Evolutionary conservation across 257 asterid species (phyloP), one percentile per base, ranked within the genome.

Genomic region (Solanum rostratum): DNA sequence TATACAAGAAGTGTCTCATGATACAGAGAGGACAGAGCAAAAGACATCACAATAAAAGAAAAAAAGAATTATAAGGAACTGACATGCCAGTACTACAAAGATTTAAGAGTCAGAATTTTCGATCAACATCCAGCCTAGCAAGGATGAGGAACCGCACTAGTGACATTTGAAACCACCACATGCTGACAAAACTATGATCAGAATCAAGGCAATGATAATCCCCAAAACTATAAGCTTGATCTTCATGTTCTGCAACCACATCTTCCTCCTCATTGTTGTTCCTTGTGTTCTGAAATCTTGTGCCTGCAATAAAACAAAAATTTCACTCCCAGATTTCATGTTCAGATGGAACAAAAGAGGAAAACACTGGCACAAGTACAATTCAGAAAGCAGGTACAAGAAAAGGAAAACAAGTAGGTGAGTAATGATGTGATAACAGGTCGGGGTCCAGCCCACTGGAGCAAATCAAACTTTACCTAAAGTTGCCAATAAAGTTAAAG

Each of bases 211-310:
- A 41, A 93, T 84, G 80, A 95, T 92, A 52, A 95, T 95, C 68
- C 89, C 99, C 59, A 95, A 95, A 84, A 95, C 98, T 81, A 95
- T 95, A 76, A 95, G 95, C 94, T 95, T 95, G 89, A 94, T 91
- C 93, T 94, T 95, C 99, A 95, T 94, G 59, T 94, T 95, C 89
- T 94, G 98, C 81, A 92, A 71, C 99, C 99, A 95, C 97, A 95
- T 95, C 89, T 89, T 94, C 85, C 99, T 93, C 93, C 98, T 93
- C 92, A 95, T 94, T 86, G 89, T 59, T 81, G 98, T 95, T 86
- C 99, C 99, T 84, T 91, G 97, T 43, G 99, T 93, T 93, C 97
- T 91, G 88, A 95, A 95, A 90, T 95, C 99, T 88, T 95, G 99
- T 29, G 99, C 98, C 98, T 95, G 90, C 86, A 60, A 46, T 16